A percentile compares a stretch with the other conserved stretches of the same genome.
Evolutionary conservation across 2,329 filamentous ascomycete genomes (phyloP).

Genomic region (Escovopsis sp.): DNA sequence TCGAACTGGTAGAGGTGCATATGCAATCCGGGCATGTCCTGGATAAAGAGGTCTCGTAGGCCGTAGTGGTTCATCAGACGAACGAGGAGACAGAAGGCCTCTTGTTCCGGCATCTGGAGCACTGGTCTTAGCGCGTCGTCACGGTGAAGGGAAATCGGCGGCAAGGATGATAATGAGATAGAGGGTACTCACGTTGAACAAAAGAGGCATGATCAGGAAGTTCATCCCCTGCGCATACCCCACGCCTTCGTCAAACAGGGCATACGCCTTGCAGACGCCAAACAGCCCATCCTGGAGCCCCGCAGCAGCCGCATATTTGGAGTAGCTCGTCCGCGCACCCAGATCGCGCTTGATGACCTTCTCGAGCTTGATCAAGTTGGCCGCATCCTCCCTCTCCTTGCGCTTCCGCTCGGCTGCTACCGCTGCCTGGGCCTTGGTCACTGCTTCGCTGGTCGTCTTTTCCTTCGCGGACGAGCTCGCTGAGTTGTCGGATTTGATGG

Average conservation of each 20-base stretch:
- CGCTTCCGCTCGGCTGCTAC: conserved; percentile 56
- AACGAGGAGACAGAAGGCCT: conserved; percentile 87
- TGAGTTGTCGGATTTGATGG: conserved; percentile 65
- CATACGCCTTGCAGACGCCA: conserved; percentile 94
- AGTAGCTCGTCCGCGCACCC: conserved; percentile 86
- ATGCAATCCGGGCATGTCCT: conserved; percentile 93
- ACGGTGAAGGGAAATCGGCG: no score
- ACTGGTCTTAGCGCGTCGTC: no score
- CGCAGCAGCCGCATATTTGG: conserved; percentile 83
- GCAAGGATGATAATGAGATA: background rate
- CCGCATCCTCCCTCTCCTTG: conserved; percentile 64
- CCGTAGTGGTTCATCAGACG: conserved; percentile 95
- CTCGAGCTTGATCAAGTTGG: conserved; percentile 65
- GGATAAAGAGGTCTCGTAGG: conserved; percentile 79
- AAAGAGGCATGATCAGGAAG: conserved; percentile 87
- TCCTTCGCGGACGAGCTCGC: conserved; percentile 41
- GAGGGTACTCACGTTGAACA: conserved; percentile 62
- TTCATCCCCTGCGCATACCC: conserved; percentile 99
- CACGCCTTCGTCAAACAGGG: conserved; percentile 83
- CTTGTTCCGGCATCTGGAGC: conserved; percentile 77
- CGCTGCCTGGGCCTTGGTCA: conserved; percentile 49
- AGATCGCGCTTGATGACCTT: conserved; percentile 84
- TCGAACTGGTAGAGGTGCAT: conserved; percentile 92
- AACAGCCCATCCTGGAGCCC: conserved; percentile 89
- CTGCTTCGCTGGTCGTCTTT: conserved; percentile 48